phyloP scores from a whole-genome alignment of 1,284 basidiomycete species.

The Sutorius eximius region DNA sequence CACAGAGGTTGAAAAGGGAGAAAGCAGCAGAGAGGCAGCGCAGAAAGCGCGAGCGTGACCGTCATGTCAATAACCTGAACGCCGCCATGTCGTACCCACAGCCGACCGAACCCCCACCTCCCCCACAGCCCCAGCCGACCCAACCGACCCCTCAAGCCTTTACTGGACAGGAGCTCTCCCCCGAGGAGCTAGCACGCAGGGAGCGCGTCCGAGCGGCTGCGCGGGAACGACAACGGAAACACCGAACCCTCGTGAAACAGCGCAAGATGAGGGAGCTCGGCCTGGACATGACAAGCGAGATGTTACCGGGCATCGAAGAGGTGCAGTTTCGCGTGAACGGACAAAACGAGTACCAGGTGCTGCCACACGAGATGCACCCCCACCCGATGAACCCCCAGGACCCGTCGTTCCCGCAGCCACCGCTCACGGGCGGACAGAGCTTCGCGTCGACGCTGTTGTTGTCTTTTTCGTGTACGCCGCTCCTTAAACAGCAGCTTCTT shows the following conservation, averaged over 20 bases:
- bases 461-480: conserved; percentile 67
- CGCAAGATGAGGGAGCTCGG: conserved; percentile 76
- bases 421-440: conserved; percentile 56
- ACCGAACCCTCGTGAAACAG: conserved; percentile 72
- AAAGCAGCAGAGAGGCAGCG: conserved; percentile 80
- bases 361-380: conserved; percentile 50
- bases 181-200: conserved; percentile 62
- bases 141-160: conserved; percentile 30
- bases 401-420: conserved; percentile 46
- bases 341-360: conserved; percentile 58
- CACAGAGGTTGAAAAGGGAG: conserved; percentile 70
- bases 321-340: conserved; percentile 58
- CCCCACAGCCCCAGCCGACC: conserved; percentile 32
- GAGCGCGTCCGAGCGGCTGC: conserved; percentile 72
- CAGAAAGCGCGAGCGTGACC: conserved; percentile 74
- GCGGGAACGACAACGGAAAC: conserved; percentile 74
- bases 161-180: conserved; percentile 46
- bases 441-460: conserved; percentile 72
- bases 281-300: conserved; percentile 70
- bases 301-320: conserved; percentile 59
- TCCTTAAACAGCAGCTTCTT: conserved; percentile 71
- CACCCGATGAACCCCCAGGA: conserved; percentile 38
- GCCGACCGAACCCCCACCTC: conserved; percentile 26
- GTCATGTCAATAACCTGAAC: conserved; percentile 44
- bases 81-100: conserved; percentile 41